Evolutionary conservation across 345 rosid species (phyloP).

Genomic region (Ceriops decandra): DNA sequence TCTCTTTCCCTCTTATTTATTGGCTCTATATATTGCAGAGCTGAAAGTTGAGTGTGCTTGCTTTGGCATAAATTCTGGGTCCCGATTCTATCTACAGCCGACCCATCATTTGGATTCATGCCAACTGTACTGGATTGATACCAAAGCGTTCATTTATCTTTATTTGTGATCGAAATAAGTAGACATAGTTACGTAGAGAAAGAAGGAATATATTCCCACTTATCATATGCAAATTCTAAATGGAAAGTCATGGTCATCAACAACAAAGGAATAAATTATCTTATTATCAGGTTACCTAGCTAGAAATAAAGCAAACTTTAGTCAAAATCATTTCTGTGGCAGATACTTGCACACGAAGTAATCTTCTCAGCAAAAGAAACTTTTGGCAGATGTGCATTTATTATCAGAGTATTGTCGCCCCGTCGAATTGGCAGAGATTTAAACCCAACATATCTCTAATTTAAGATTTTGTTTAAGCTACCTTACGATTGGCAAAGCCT

Average conservation of each 20-base stretch:
- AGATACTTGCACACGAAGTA: too few species aligned
- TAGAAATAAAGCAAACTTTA: too few species aligned
- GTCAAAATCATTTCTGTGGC: too few species aligned
- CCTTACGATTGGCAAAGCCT: too few species aligned
- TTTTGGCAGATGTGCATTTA: too few species aligned
- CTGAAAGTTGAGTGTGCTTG: conserved; percentile 5
- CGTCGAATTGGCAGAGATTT: too few species aligned
- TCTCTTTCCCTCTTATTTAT: background rate
- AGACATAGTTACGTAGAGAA: background rate
- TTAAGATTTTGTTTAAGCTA: too few species aligned
- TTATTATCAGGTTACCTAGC: too few species aligned
- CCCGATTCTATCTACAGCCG: conserved; percentile 30
- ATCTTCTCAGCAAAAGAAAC: too few species aligned
- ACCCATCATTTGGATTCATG: conserved; percentile 18
- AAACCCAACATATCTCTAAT: too few species aligned
- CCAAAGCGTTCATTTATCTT: background rate
- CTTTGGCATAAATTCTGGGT: conserved; percentile 44
- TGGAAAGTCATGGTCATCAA: background rate
- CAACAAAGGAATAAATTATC: too few species aligned
- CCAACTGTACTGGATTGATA: conserved; percentile 7
- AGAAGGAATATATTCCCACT: conserved; percentile 12
- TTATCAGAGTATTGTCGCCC: too few species aligned
- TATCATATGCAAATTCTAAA: background rate
- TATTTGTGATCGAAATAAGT: background rate
- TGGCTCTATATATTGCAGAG: background rate